Evolutionary conservation across 2,329 filamentous ascomycete species (phyloP), one percentile per base, ranked within the genome.

Genomic region (Pseudocercospora fuligena): DNA sequence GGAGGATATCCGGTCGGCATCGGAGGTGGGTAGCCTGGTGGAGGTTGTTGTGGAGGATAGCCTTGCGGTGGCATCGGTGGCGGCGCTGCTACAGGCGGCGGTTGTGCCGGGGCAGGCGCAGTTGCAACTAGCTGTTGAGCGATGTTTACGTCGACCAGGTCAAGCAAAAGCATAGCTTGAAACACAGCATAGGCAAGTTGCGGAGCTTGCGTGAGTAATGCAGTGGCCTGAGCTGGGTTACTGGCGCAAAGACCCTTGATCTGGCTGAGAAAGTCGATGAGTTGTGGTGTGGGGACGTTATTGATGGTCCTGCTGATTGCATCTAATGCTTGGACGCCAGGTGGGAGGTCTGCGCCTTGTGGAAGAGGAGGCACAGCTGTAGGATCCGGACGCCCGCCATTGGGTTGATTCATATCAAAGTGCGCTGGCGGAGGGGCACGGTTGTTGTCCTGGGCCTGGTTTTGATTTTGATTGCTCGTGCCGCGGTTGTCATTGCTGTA

Each of bases 181-280:
- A 98, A 98, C 71, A 98, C 91, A 65, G 95, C 95, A 75, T 97
- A 98, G 4, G 92, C 89, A 53, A 99, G 88, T 80, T 99, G 95
- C 0, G 95, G 95, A 1, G 94, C 93, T 81, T 94, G 91, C 69
- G 90, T 86, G 49, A 99, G 87, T 47, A 98, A 88, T 76, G 97
- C 92, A 0, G 90, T 93, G 3, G 94, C 94, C 76, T 93, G 91
- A 21, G 87, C 85, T 1, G 94, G 93, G 73, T 98, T 93, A 25
- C 86, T 88, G 60, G 89, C 88, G n/a, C 92, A 92, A 12, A 98
- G 85, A 2, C 89, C 88, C 81, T 98, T 98, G 92, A 98, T 96
- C 79, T 98, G 94, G 8, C 90, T 89, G 67, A 99, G 88, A 65
- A 97, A 94, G 72, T 97, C 94, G 73, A 98, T 91, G 2, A 99